Evolutionary conservation across 495 filamentous ascomycete species (phyloP), one percentile per base, ranked within the genome.

Genomic region (Letharia lupina): DNA sequence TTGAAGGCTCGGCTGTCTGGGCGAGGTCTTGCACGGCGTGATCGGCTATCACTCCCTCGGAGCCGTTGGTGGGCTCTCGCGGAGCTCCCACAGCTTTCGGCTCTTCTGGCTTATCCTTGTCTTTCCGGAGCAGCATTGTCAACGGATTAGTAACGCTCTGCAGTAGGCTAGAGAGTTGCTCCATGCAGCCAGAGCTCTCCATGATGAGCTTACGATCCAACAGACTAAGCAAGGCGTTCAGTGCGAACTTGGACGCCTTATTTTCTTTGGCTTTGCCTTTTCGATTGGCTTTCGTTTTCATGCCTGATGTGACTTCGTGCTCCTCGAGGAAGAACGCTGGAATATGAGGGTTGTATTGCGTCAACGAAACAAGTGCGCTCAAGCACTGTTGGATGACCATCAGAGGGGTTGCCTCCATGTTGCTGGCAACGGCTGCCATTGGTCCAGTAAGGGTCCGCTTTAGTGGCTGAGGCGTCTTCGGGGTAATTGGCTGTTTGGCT

Each of bases 341-440:
- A 58, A 98, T 87, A 69, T 93, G 90, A 48, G 83, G 83, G 63
- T 95, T 96, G 73, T 90, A 89, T 69, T 85, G 83, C 8, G 89
- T 88, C 45, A 99, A 81, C 71, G 89, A 90, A 42, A 87, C 86
- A 12, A 99, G 80, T 15, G 91, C 86, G 60, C 84, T 82, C 44
- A 99, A 83, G 69, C 93, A 98, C 75, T 99, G 94, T 72, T 98
- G 93, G 13, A 97, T 91, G 52, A 99, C 89, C 83, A 96, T 87
- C 59, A 96, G 82, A 28, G 95, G 94, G 2, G 95, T 96, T 60
- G 93, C 86, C 68, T 98, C 95, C 58, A 80, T 84, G 40, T 83
- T 86, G 68, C 81, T 85, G 62, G 83, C 76, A 59, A 80, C 81
- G 41, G 81, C 77, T 20, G 83, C 77, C 44, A 79, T 75, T 69